Evolutionary conservation across 805 yeast species (phyloP).

Genomic region (Ogataea nonfermentans): DNA sequence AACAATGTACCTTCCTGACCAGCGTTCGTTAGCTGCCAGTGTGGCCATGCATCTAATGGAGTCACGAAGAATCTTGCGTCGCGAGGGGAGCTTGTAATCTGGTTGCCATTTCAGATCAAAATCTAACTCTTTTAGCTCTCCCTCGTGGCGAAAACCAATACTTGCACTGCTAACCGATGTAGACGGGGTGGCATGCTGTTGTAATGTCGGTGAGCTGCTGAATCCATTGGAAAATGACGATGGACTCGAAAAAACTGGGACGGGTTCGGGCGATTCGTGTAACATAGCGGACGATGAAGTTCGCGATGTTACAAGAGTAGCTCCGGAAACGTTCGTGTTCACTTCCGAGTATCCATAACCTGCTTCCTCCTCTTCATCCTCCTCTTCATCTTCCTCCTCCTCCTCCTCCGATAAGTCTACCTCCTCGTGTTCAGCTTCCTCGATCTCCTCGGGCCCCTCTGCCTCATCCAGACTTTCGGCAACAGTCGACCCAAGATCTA

Average conservation of each 20-base stretch:
- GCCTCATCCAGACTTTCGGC: slow-evolving; percentile 27
- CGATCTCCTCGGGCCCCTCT: slow-evolving; percentile 11
- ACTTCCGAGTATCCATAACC: slow-evolving; percentile 21
- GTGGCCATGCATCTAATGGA: slow-evolving; percentile 36
- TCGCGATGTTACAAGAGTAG: too few species aligned
- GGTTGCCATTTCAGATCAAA: slow-evolving; percentile 11
- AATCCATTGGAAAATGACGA: slow-evolving; percentile 9
- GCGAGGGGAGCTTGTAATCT: slow-evolving; percentile 19
- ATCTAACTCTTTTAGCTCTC: neutral
- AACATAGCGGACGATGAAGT: slow-evolving; percentile 3
- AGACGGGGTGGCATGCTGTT: slow-evolving; percentile 12
- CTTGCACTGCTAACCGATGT: slow-evolving; percentile 11
- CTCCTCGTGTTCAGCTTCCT: slow-evolving; percentile 25
- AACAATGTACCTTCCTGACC: slow-evolving; percentile 34
- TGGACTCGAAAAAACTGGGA: slow-evolving; percentile 11
- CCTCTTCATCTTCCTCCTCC: slow-evolving; percentile 10
- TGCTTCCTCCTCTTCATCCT: slow-evolving; percentile 11
- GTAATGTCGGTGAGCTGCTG: slow-evolving; percentile 8
- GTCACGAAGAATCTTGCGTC: slow-evolving; percentile 31
- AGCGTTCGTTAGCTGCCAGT: slow-evolving; percentile 32
- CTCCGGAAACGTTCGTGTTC: too few species aligned
- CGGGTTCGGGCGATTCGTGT: slow-evolving; percentile 21
- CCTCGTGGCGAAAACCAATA: neutral
- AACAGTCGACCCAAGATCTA: slow-evolving; percentile 12
- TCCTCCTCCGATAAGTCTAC: slow-evolving; percentile 16